A percentile compares a stretch with the other conserved stretches of the same genome.
Conservation (phyloP, 2,329 filamentous ascomycete genomes). For the Aspergillus brasiliensis region DNA sequence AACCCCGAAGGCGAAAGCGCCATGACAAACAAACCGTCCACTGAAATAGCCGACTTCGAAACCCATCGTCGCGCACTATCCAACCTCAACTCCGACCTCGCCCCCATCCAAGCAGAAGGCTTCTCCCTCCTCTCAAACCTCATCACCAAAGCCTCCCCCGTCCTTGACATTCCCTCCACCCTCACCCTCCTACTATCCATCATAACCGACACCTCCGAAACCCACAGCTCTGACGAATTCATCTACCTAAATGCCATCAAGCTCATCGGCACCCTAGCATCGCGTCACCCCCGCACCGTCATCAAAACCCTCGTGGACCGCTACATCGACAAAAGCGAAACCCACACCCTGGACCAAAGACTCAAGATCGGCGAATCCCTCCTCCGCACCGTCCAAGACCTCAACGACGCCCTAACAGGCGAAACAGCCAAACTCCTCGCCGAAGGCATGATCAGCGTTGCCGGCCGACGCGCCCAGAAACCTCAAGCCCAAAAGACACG, state of each 20-base stretch:
- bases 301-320: constrained; percentile 43
- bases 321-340: constrained; percentile 43
- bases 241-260: constrained; percentile 49
- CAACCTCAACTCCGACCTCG: constrained; percentile 43
- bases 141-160: constrained; percentile 43
- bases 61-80: constrained; percentile 45
- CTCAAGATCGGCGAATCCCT: constrained; percentile 46
- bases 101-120: constrained; percentile 48
- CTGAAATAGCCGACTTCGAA: constrained; percentile 41
- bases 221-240: constrained; percentile 42
- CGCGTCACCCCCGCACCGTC: constrained; percentile 45
- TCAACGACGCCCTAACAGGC: constrained; percentile 41
- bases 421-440: constrained; percentile 42
- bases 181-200: constrained; percentile 44
- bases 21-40: constrained; percentile 18
- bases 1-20: constrained; percentile 25
- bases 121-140: constrained; percentile 44
- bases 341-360: constrained; percentile 40
- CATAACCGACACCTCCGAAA: constrained; percentile 37
- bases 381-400: constrained; percentile 44
- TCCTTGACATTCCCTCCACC: constrained; percentile 48
- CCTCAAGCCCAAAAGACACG: constrained; percentile 36
- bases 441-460: constrained; percentile 43
- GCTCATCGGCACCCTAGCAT: constrained; percentile 42
- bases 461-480: constrained; percentile 42